Conservation (phyloP, 2,329 filamentous ascomycete species). For the Didymosphaeria variabile region DNA sequence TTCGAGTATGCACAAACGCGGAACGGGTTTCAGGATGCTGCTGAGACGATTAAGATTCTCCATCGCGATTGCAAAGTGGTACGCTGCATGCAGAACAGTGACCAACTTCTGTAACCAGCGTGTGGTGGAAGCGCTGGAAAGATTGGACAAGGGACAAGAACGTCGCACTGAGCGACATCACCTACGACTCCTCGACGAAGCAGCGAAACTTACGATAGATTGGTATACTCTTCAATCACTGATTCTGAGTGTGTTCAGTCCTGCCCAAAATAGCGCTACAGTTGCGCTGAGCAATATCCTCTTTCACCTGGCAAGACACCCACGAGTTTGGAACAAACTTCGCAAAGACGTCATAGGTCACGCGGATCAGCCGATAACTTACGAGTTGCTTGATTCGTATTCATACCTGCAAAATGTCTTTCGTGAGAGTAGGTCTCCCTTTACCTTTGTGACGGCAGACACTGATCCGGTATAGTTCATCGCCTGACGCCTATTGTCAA, state of each 20-base stretch:
- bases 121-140: constrained; percentile 19
- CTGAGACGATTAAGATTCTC: background rate
- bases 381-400: constrained; percentile 29
- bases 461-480: constrained; percentile 13
- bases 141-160: constrained; percentile 14
- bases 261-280: constrained; percentile 29
- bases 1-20: constrained; percentile 15
- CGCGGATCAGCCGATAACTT: constrained; percentile 24
- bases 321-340: constrained; percentile 27
- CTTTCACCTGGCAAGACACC: constrained; percentile 32
- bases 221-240: constrained; percentile 24
- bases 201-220: constrained; percentile 27
- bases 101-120: constrained; percentile 15
- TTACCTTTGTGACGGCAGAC: background rate
- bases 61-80: constrained; percentile 21
- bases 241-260: constrained; percentile 32
- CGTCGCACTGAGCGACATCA: constrained; percentile 11
- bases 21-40: constrained; percentile 6
- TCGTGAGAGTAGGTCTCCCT: constrained; percentile 18
- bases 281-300: constrained; percentile 31
- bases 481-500: constrained; percentile 18
- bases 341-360: constrained; percentile 25
- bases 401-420: constrained; percentile 26
- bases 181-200: constrained; percentile 28
- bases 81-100: constrained; percentile 14